These are phyloP conservation scores for Sarcomyxa edulis DNA, from an alignment of 768 basidiomycete species.

Conservation along the genomic window DNA sequence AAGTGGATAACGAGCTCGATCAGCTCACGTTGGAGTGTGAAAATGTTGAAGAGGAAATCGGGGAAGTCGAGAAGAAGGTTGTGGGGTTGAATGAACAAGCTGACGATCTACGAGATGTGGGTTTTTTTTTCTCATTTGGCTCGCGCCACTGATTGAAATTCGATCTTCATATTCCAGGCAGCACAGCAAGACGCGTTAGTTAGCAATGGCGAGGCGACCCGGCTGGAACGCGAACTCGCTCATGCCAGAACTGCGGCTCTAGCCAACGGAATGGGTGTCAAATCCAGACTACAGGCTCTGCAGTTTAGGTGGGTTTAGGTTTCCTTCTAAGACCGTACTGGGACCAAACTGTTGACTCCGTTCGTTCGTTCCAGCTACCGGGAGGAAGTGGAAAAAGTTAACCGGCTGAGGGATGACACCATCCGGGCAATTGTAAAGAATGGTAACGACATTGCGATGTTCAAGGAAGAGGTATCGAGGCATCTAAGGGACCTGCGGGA, in stretches of 20 bases:
- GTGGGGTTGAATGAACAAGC: conserved; percentile 66
- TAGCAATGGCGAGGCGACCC: conserved; percentile 59
- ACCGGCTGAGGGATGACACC: conserved; percentile 72
- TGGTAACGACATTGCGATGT: conserved; percentile 76
- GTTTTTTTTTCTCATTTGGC: conserved; percentile 14
- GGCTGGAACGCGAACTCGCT: conserved; percentile 67
- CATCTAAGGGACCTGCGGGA: conserved; percentile 64
- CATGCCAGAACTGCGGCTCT: conserved; percentile 72
- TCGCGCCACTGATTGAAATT: conserved; percentile 2
- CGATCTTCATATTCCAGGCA: conserved; percentile 36
- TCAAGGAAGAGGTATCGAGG: conserved; percentile 74
- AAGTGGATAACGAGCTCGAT: conserved; percentile 81
- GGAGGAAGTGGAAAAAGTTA: conserved; percentile 74
- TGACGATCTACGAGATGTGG: conserved; percentile 76
- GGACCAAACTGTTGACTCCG: not conserved
- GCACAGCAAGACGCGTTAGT: conserved; percentile 71
- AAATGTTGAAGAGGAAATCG: conserved; percentile 73
- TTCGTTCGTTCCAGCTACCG: conserved; percentile 65
- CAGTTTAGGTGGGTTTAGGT: conserved; percentile 59
- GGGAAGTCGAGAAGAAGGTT: conserved; percentile 70
- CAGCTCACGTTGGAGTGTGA: conserved; percentile 73
- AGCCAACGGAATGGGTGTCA: conserved; percentile 78
- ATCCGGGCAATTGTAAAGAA: conserved; percentile 79
- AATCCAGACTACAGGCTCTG: conserved; percentile 68
- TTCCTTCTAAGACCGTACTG: too few species aligned